Base-by-base conservation (phyloP, 1,139 yeast species). In the Candida pseudoviswanathii region DNA sequence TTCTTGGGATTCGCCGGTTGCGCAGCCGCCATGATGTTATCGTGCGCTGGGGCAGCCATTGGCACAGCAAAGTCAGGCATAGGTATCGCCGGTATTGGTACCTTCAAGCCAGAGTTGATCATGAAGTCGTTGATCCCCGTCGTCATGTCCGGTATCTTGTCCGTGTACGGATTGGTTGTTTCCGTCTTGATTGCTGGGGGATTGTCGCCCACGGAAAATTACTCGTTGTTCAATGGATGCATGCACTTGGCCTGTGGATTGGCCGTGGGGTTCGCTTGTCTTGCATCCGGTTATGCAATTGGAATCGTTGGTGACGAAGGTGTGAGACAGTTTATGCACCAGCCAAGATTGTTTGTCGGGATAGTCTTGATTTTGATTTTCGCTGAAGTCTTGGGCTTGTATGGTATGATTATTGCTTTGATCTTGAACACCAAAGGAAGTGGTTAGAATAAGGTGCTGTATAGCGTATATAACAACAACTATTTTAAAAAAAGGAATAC, bases 241-340 rank as follows among this genome's bases (percentile, higher is more conserved):
- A 91, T 95, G 92, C 99, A 94, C 73, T 79, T 94, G 66, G 95
- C 96, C 47, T 92, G 97, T 68, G 99, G 99, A 5, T 75, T 94
- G 51, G 84, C 96, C 36, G 99, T 95, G 45, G 99, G 99, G 56
- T 81, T 95, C 62, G 87, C 98, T 55, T 96, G 98, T 68, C 81
- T 94, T 69, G 97, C 98, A 61, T 96, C 98, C 47, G 99, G 99
- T 54, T 94, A 90, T 68, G 96, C 98, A 63, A 94, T 94, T 74
- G 99, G 99, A 66, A 89, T 94, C 58, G 98, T 94, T 56, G 99
- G 99, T 65, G 99, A 94, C 70, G 98, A 95, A 56, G 99, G 99
- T 74, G 98, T 94, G 49, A 88, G 98, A 77, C 96, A 95, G 70
- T 86, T 88, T 62, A 90, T 96, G 71, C 96, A 90, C 68, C 98